Evolutionary conservation across 805 yeast species (phyloP).

Genomic region (Pichia cabralensis): DNA sequence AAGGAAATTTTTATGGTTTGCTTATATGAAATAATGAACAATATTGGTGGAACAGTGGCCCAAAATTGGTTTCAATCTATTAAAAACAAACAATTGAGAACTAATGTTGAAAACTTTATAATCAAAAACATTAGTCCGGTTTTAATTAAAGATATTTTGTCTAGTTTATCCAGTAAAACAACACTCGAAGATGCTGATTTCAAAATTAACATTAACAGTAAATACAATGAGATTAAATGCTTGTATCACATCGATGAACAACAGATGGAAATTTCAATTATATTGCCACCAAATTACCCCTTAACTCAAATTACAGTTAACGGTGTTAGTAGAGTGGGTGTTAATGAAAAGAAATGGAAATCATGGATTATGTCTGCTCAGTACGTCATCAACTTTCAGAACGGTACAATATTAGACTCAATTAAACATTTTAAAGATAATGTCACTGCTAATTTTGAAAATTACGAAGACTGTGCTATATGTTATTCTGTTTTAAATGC

Average conservation of each 20-base stretch:
- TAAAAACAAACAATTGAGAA: slow-evolving; percentile 55
- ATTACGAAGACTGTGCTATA: slow-evolving; percentile 94
- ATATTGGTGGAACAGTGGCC: slow-evolving; percentile 50
- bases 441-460: slow-evolving; percentile 77
- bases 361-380: slow-evolving; percentile 93
- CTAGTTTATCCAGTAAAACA: slow-evolving; percentile 21
- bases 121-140: slow-evolving; percentile 52
- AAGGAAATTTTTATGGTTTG: slow-evolving; percentile 37
- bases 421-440: slow-evolving; percentile 62
- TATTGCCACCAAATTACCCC: slow-evolving; percentile 71
- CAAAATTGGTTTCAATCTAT: slow-evolving; percentile 65
- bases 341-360: slow-evolving; percentile 86
- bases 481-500: slow-evolving; percentile 85
- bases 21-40: slow-evolving; percentile 37
- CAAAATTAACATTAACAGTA: slow-evolving; percentile 51
- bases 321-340: slow-evolving; percentile 77
- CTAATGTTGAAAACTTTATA: slow-evolving; percentile 53
- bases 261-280: slow-evolving; percentile 66
- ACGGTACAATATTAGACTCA: slow-evolving; percentile 61
- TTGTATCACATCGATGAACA: slow-evolving; percentile 79
- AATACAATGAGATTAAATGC: slow-evolving; percentile 60
- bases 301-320: slow-evolving; percentile 61
- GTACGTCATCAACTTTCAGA: slow-evolving; percentile 63
- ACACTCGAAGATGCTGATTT: slow-evolving; percentile 32
- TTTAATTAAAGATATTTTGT: slow-evolving; percentile 47